phyloP scores from a whole-genome alignment of 495 filamentous ascomycete genomes.

The Trichoderma parareesei region DNA sequence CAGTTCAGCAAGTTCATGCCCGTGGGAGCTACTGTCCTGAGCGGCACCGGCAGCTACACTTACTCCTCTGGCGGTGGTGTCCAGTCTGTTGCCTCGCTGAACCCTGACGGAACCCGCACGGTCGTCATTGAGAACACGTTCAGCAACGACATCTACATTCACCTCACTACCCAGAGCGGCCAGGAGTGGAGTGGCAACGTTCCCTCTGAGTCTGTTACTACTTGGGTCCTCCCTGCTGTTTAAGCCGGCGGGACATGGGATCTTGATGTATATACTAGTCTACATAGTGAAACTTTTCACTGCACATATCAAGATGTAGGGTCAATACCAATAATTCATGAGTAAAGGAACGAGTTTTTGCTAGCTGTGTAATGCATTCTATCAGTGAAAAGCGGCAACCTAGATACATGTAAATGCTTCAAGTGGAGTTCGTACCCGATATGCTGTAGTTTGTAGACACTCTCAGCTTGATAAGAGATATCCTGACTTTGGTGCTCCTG shows the following conservation, averaged over 20 bases:
- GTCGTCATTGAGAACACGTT: slow-evolving; percentile 49
- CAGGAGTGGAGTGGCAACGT: slow-evolving; percentile 46
- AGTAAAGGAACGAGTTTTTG: too few species aligned
- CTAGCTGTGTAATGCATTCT: too few species aligned
- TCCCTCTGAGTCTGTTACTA: slow-evolving; percentile 39
- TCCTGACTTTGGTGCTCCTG: too few species aligned
- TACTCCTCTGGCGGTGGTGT: slow-evolving; percentile 34
- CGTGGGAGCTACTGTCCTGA: slow-evolving; percentile 38
- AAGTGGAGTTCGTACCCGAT: too few species aligned
- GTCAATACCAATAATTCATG: too few species aligned
- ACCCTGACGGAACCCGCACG: slow-evolving; percentile 42
- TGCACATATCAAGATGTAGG: slow-evolving; percentile 17
- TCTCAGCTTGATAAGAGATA: too few species aligned
- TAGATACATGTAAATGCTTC: too few species aligned
- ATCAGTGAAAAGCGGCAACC: too few species aligned
- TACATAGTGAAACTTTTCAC: neutral
- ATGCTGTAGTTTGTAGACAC: too few species aligned
- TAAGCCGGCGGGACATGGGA: neutral
- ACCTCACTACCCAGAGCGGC: slow-evolving; percentile 32
- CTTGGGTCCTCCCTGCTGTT: slow-evolving; percentile 40
- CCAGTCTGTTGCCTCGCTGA: slow-evolving; percentile 43
- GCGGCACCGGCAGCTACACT: slow-evolving; percentile 39
- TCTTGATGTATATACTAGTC: slow-evolving; percentile 1
- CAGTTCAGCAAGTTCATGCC: slow-evolving; percentile 52
- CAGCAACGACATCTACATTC: slow-evolving; percentile 40